Conservation (phyloP, 306 rosid genomes). For the Fagus crenata region DNA sequence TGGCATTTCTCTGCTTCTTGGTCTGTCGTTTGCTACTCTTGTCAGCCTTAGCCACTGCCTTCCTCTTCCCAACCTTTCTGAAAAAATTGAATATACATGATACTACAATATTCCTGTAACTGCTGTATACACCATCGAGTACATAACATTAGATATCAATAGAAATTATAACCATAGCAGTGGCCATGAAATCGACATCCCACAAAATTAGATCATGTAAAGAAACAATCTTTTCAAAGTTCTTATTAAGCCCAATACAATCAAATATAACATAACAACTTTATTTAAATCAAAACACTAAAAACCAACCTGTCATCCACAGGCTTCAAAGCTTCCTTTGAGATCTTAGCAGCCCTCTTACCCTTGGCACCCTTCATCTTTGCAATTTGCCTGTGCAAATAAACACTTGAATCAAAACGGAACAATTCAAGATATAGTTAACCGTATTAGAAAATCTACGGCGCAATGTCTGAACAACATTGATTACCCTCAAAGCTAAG, state of each 20-base stretch:
- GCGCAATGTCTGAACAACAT: not conserved
- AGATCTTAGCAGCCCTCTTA: slow-evolving; percentile 49
- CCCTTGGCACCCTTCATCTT: slow-evolving; percentile 70
- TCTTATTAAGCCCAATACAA: not conserved
- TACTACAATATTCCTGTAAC: slow-evolving; percentile 57
- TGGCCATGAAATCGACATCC: slow-evolving; percentile 22
- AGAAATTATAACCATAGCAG: slow-evolving; percentile 20
- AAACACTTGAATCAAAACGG: not conserved
- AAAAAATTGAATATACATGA: slow-evolving; percentile 53
- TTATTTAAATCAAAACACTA: not conserved
- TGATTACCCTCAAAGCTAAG: not conserved
- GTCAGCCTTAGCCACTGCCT: slow-evolving; percentile 52
- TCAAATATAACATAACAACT: not conserved
- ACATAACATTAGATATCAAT: slow-evolving; percentile 40
- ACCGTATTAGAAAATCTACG: not conserved
- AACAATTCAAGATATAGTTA: not conserved
- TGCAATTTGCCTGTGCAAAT: not conserved
- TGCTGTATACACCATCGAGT: slow-evolving; percentile 43
- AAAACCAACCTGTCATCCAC: slow-evolving; percentile 82
- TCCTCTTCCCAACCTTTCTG: slow-evolving; percentile 87
- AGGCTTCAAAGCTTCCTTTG: slow-evolving; percentile 67
- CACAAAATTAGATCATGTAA: not conserved
- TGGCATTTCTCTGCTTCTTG: slow-evolving; percentile 51
- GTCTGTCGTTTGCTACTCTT: slow-evolving; percentile 38
- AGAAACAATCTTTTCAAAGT: not conserved